These are phyloP conservation scores for Pseudocercospora fuligena DNA, from an alignment of 2,329 filamentous ascomycete genomes.

Conservation along the genomic window DNA sequence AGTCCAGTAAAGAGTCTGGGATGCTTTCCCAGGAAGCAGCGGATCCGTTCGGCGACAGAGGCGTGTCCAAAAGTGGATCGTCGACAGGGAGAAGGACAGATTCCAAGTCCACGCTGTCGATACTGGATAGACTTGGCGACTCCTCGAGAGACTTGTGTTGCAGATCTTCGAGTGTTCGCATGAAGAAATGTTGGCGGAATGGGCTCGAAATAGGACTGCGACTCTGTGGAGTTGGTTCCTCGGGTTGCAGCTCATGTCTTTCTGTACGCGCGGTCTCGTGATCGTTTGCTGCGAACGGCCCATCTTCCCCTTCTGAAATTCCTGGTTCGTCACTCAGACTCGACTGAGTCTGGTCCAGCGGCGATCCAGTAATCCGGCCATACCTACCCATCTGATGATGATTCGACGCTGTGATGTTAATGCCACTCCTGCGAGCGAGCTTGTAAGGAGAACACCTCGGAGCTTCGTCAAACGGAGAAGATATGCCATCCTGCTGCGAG, in stretches of 20 bases:
- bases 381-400: constrained; percentile 59
- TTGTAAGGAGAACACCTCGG: constrained; percentile 16
- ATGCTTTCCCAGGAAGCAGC: constrained; percentile 38
- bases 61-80: constrained; percentile 46
- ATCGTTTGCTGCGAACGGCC: not conserved
- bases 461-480: constrained; percentile 25
- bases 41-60: constrained; percentile 40
- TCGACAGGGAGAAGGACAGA: constrained; percentile 49
- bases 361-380: constrained; percentile 30
- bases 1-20: constrained; percentile 30
- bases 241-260: not conserved
- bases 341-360: constrained; percentile 1
- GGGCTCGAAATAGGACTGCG: constrained; percentile 33
- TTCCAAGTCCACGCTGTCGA: constrained; percentile 40
- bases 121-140: constrained; percentile 34
- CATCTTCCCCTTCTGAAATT: not conserved
- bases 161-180: constrained; percentile 21
- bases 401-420: constrained; percentile 38
- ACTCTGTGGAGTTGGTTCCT: not conserved
- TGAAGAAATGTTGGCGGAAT: constrained; percentile 32
- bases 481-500: constrained; percentile 24
- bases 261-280: not conserved
- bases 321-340: not conserved
- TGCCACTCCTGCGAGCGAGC: constrained; percentile 18
- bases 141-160: constrained; percentile 19